These are phyloP conservation scores for Liquidambar formosana DNA, from an alignment of 164 flowering plant genomes.

Conservation along the genomic window DNA sequence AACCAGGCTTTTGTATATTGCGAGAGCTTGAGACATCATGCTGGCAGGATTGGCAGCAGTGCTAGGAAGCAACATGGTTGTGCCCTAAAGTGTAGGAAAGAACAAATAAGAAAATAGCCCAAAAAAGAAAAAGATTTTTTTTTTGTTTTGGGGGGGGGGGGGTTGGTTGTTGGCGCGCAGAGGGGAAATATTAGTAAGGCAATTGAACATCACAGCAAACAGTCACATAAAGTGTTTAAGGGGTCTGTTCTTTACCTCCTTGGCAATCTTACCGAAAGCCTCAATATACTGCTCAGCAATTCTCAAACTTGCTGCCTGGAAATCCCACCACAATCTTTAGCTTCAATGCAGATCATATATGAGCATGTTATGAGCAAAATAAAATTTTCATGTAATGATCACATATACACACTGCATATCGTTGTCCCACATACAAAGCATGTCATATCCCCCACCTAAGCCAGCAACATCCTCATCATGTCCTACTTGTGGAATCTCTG, in stretches of 20 bases:
- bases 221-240: neutral
- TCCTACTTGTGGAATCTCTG: too few relatives aligned
- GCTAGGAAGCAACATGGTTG: slow-evolving; percentile 81
- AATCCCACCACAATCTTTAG: slow-evolving; percentile 13
- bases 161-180: too few relatives aligned
- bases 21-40: slow-evolving; percentile 65
- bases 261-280: slow-evolving; percentile 82
- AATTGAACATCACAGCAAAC: neutral
- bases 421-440: too few relatives aligned
- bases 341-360: neutral
- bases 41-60: slow-evolving; percentile 52
- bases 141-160: too few relatives aligned
- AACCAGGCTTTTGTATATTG: slow-evolving; percentile 63
- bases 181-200: neutral
- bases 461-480: too few relatives aligned
- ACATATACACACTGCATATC: too few relatives aligned
- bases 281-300: slow-evolving; percentile 82
- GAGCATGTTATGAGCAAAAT: neutral
- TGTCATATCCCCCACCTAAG: too few relatives aligned
- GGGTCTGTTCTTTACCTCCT: slow-evolving; percentile 47
- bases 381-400: too few relatives aligned
- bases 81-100: slow-evolving; percentile 41
- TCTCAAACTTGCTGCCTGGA: slow-evolving; percentile 89
- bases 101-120: neutral
- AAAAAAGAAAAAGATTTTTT: too few relatives aligned